Conservation (phyloP, 2,329 filamentous ascomycete species). For the Trichoderma oligosporum region DNA sequence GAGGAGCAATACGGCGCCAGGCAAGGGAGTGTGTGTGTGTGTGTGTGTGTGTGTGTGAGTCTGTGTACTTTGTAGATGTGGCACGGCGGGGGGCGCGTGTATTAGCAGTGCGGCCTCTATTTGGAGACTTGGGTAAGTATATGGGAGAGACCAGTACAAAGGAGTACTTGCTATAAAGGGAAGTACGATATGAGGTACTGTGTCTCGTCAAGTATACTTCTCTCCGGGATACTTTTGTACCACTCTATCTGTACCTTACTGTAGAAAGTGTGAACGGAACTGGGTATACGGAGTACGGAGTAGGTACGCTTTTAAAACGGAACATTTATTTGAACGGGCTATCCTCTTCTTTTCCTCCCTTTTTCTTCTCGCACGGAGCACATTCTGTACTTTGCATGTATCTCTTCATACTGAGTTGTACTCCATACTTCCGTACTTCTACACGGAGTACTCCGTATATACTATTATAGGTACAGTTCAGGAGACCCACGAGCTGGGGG, state of each 20-base stretch:
- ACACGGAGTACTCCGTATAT: too few species aligned
- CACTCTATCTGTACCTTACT: conserved; percentile 2
- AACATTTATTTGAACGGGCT: background rate
- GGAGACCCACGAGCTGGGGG: background rate
- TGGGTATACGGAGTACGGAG: conserved; percentile 3
- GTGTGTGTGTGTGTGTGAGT: conserved; percentile 20
- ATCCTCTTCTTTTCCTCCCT: background rate
- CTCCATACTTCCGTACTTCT: background rate
- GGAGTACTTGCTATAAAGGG: too few species aligned
- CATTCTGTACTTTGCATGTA: conserved; percentile 9
- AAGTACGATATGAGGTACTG: too few species aligned
- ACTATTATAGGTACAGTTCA: conserved; percentile 1
- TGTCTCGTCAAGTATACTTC: too few species aligned
- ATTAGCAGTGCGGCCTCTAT: conserved; percentile 4
- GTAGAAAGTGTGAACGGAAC: background rate
- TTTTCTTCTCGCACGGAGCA: background rate
- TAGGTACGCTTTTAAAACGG: background rate
- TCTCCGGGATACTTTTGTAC: too few species aligned
- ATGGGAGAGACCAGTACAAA: background rate
- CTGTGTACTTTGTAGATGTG: conserved; percentile 21
- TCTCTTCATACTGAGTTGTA: background rate
- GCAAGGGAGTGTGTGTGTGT: conserved; percentile 20
- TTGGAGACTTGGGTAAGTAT: too few species aligned
- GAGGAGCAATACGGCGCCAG: conserved; percentile 23
- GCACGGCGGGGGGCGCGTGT: conserved; percentile 19